These are phyloP conservation scores for Mycothermus thermophilus DNA, from an alignment of 495 filamentous ascomycete genomes.

Conservation along the genomic window DNA sequence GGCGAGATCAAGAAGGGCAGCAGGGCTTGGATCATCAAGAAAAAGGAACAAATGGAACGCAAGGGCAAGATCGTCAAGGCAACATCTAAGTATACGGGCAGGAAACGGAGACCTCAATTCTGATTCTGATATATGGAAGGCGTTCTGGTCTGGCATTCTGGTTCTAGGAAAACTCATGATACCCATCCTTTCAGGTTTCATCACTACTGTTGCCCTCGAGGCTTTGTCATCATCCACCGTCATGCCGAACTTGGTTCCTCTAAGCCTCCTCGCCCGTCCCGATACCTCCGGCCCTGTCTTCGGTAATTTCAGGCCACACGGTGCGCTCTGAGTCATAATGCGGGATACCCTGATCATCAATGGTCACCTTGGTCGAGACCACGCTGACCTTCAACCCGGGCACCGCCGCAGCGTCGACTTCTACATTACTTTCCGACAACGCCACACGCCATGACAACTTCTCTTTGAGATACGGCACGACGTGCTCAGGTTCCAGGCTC, in stretches of 20 bases:
- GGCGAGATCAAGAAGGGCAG: slow-evolving; percentile 57
- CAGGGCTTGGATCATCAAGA: slow-evolving; percentile 80
- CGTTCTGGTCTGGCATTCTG: slow-evolving; percentile 9
- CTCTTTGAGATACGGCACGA: slow-evolving; percentile 22
- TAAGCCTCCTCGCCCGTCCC: slow-evolving; percentile 64
- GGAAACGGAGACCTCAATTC: slow-evolving; percentile 54
- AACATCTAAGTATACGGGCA: slow-evolving; percentile 81
- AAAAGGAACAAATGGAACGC: slow-evolving; percentile 88
- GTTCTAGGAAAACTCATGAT: slow-evolving; percentile 8
- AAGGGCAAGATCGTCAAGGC: slow-evolving; percentile 91
- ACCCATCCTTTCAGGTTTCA: slow-evolving; percentile 7
- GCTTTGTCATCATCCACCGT: slow-evolving; percentile 14
- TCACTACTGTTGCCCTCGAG: not conserved
- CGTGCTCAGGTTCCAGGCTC: slow-evolving; percentile 18
- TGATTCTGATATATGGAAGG: slow-evolving; percentile 13
- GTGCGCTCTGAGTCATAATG: slow-evolving; percentile 21
- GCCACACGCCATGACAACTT: slow-evolving; percentile 25
- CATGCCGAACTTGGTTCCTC: slow-evolving; percentile 13
- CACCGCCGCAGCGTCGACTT: slow-evolving; percentile 17
- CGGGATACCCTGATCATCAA: slow-evolving; percentile 19
- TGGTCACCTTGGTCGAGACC: slow-evolving; percentile 22
- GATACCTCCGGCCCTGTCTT: slow-evolving; percentile 43
- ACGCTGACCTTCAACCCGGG: slow-evolving; percentile 24
- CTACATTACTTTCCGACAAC: slow-evolving; percentile 21
- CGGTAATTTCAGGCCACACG: slow-evolving; percentile 23